These are phyloP conservation scores for Pontederia crassipes DNA, from an alignment of 176 grass and related monocot species.

Conservation along the genomic window DNA sequence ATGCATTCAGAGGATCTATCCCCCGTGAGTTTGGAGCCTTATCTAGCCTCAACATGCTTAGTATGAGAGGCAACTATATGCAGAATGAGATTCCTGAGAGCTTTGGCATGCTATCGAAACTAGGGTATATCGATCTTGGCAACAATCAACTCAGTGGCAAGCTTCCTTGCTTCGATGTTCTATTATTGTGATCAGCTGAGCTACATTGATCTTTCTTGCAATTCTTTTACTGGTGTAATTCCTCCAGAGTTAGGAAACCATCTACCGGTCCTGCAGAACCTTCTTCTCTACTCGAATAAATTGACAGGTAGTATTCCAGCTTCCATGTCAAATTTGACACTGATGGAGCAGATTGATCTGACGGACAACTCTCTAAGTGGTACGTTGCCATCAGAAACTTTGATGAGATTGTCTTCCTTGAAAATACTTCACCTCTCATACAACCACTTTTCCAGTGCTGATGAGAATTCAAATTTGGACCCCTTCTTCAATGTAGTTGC, in stretches of 20 bases:
- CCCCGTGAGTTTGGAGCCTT: conserved; percentile 11
- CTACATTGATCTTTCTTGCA: conserved; percentile 17
- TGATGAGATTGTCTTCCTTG: conserved; percentile 9
- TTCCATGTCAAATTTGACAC: conserved; percentile 15
- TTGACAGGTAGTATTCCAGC: conserved; percentile 7
- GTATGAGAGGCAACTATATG: not conserved
- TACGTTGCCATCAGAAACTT: conserved; percentile 15
- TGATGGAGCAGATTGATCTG: conserved; percentile 11
- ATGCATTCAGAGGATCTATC: conserved; percentile 12
- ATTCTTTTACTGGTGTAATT: conserved; percentile 16
- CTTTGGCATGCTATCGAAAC: conserved; percentile 11
- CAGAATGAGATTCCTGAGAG: conserved; percentile 15
- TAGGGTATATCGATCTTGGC: conserved; percentile 9
- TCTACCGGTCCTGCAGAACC: conserved; percentile 13
- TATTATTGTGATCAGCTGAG: conserved; percentile 16
- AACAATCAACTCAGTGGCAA: conserved; percentile 13
- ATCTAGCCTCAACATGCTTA: conserved; percentile 1
- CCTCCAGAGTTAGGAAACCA: conserved; percentile 13
- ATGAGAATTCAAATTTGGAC: conserved; percentile 11
- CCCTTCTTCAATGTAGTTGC: conserved; percentile 11
- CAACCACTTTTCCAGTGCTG: conserved; percentile 20
- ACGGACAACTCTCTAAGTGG: conserved; percentile 13
- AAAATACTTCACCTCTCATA: conserved; percentile 16
- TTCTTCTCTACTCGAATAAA: conserved; percentile 15
- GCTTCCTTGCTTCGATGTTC: conserved; percentile 6